Evolutionary conservation across 139 green algal genomes (phyloP).

Genomic region (Penium margaritaceum): DNA sequence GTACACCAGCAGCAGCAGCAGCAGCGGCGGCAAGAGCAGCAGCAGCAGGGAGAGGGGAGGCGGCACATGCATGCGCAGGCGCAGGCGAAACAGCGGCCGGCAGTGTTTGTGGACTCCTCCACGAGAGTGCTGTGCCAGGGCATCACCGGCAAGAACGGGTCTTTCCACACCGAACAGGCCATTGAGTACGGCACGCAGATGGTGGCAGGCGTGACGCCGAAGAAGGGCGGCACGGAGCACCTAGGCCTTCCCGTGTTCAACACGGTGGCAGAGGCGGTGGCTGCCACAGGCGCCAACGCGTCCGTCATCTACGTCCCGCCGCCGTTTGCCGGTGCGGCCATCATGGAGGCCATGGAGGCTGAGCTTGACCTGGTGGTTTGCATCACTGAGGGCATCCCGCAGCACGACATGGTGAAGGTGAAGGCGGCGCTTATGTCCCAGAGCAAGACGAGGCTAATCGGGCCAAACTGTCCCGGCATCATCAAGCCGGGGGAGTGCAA

Average conservation of each 20-base stretch:
- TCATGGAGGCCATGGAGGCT: constrained; percentile 82
- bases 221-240: constrained; percentile 86
- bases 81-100: constrained; percentile 57
- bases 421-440: constrained; percentile 73
- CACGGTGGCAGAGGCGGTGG: constrained; percentile 75
- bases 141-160: constrained; percentile 95
- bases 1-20: too few relatives aligned
- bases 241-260: constrained; percentile 91
- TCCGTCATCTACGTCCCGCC: constrained; percentile 92
- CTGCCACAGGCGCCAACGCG: constrained; percentile 60
- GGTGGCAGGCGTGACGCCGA: constrained; percentile 88
- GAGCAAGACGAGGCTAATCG: constrained; percentile 80
- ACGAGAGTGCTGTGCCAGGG: constrained; percentile 70
- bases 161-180: constrained; percentile 92
- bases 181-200: constrained; percentile 95
- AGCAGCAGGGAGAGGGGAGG: too few relatives aligned
- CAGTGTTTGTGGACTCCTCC: constrained; percentile 92
- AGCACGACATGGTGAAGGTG: constrained; percentile 95
- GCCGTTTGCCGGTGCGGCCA: constrained; percentile 77
- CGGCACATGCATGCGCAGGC: too few relatives aligned
- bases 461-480: constrained; percentile 90
- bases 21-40: too few relatives aligned
- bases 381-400: constrained; percentile 96
- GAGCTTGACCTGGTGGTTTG: constrained; percentile 91
- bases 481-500: constrained; percentile 88